phyloP scores from a whole-genome alignment of 352 stramenopile species.

The Peronospora destructor region DNA sequence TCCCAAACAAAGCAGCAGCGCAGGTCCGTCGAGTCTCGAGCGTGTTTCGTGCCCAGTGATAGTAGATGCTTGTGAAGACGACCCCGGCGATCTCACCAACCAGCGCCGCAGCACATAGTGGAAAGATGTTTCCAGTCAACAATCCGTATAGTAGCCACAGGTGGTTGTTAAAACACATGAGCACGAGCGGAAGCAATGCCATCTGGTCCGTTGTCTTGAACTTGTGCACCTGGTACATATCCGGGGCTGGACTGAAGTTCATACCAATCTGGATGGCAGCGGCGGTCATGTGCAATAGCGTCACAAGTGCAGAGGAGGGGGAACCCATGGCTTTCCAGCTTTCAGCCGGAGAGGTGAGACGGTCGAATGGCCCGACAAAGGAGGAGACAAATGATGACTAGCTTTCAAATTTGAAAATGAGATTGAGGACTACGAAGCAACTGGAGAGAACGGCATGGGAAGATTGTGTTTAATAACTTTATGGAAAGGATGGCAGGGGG shows the following conservation, averaged over 20 bases:
- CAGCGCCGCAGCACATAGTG: constrained; percentile 18
- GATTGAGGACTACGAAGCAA: not conserved
- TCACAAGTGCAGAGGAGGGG: constrained; percentile 14
- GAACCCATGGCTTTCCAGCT: constrained; percentile 16
- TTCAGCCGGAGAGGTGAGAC: constrained; percentile 28
- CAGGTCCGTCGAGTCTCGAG: constrained; percentile 15
- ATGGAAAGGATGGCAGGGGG: no score
- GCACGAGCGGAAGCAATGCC: constrained; percentile 33
- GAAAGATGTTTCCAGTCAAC: constrained; percentile 24
- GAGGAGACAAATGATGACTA: constrained; percentile 17
- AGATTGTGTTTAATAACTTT: no score
- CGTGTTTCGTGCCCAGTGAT: constrained; percentile 14
- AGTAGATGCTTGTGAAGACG: constrained; percentile 28
- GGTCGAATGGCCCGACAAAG: constrained; percentile 15
- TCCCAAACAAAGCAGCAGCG: constrained; percentile 5
- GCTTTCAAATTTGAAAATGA: constrained; percentile 28
- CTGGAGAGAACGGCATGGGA: no score
- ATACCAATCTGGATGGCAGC: constrained; percentile 31
- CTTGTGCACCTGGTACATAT: constrained; percentile 25
- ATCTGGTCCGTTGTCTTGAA: constrained; percentile 29
- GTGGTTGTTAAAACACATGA: constrained; percentile 42
- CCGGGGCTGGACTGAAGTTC: constrained; percentile 28
- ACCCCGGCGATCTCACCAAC: constrained; percentile 15
- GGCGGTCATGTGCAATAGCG: constrained; percentile 24
- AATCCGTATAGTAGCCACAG: constrained; percentile 36